Conservation (phyloP, 371 early-diverging fungal species). For the Apophysomyces ossiformis region DNA sequence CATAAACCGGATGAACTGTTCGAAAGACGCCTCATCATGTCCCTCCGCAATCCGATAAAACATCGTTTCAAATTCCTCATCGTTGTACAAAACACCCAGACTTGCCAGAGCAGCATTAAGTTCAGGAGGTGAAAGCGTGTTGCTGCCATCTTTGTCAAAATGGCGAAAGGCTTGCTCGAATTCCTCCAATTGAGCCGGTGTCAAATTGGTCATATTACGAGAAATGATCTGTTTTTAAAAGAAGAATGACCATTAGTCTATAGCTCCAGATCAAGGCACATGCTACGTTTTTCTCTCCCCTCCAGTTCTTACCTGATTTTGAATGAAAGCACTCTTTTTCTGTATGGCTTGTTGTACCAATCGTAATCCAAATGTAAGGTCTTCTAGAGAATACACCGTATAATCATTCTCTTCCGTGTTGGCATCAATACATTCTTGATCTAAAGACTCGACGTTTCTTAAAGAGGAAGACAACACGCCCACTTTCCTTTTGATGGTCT, state of each 20-base stretch:
- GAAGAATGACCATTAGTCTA: too few relatives aligned
- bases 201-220: constrained; percentile 88
- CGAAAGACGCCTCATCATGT: constrained; percentile 73
- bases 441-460: constrained; percentile 61
- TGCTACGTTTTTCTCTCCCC: too few relatives aligned
- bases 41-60: constrained; percentile 71
- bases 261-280: too few relatives aligned
- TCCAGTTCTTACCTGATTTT: constrained; percentile 75
- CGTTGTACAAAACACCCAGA: constrained; percentile 80
- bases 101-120: constrained; percentile 89
- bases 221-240: constrained; percentile 68
- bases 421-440: constrained; percentile 79
- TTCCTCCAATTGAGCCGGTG: constrained; percentile 92
- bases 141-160: constrained; percentile 84
- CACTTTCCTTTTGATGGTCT: constrained; percentile 38
- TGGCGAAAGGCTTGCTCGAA: constrained; percentile 88
- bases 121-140: constrained; percentile 76
- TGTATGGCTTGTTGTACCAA: constrained; percentile 76
- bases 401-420: constrained; percentile 94
- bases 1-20: constrained; percentile 90
- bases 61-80: constrained; percentile 71
- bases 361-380: constrained; percentile 84
- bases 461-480: constrained; percentile 61
- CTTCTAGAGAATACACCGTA: constrained; percentile 88
- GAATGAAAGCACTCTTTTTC: constrained; percentile 90